Percentiles rank a stretch among this genome's conserved stretches.
Evolutionary conservation across 179 eudicot genomes (phyloP).

Genomic region (Silene noctiflora): DNA sequence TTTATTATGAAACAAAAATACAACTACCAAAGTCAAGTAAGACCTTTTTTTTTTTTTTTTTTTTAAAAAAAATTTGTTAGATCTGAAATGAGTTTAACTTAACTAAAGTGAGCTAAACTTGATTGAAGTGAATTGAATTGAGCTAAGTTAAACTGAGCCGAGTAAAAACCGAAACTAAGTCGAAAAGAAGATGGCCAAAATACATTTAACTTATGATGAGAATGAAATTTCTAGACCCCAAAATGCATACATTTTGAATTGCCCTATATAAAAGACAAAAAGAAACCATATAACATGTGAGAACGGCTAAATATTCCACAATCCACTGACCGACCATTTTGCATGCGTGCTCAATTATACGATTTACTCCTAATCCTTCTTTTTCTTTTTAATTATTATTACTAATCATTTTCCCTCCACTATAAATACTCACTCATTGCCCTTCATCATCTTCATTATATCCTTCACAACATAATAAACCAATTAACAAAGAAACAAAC

Average conservation of each 20-base stretch:
- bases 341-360: conserved; percentile 23
- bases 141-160: too few species aligned
- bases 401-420: neutral
- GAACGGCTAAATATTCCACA: conserved; percentile 22
- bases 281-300: neutral
- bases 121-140: too few species aligned
- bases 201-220: too few species aligned
- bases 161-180: too few species aligned
- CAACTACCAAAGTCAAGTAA: too few species aligned
- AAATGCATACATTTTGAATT: neutral
- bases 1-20: too few species aligned
- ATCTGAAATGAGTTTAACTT: too few species aligned
- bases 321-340: conserved; percentile 33
- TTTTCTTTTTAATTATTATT: too few species aligned
- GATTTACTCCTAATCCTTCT: neutral
- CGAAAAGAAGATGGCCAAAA: too few species aligned
- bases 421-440: conserved; percentile 4
- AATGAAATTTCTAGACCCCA: neutral
- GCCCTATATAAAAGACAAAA: neutral
- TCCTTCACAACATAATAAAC: neutral
- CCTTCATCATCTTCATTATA: neutral
- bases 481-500: neutral
- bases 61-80: too few species aligned
- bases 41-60: too few species aligned
- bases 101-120: too few species aligned